These are phyloP conservation scores for Datisca glomerata DNA, from an alignment of 306 rosid species.

Conservation along the genomic window DNA sequence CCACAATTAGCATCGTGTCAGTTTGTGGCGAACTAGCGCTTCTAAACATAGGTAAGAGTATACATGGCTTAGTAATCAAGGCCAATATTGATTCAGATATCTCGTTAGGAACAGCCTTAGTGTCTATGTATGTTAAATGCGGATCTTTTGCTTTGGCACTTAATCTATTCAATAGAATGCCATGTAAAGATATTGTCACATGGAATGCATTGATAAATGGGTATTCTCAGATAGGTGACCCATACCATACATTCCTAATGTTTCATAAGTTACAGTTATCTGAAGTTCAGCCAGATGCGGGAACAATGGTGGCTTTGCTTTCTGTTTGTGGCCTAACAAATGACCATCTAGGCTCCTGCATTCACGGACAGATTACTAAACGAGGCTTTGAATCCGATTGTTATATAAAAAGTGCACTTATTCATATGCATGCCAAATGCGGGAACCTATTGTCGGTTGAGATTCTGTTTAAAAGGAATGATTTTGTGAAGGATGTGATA, in stretches of 20 bases:
- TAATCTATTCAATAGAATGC: conserved; percentile 32
- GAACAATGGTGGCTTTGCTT: conserved; percentile 42
- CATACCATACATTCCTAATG: conserved; percentile 24
- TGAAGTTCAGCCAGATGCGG: conserved; percentile 40
- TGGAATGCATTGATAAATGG: conserved; percentile 67
- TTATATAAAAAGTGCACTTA: conserved; percentile 39
- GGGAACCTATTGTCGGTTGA: conserved; percentile 40
- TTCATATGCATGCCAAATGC: conserved; percentile 55
- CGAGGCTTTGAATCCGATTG: conserved; percentile 35
- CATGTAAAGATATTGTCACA: conserved; percentile 40
- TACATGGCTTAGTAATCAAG: conserved; percentile 45
- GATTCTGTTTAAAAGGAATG: conserved; percentile 26
- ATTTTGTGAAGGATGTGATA: conserved; percentile 25
- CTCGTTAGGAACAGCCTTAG: conserved; percentile 33
- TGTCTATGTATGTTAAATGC: conserved; percentile 49
- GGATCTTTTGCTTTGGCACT: conserved; percentile 24
- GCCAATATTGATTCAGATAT: conserved; percentile 29
- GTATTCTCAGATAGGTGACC: conserved; percentile 34
- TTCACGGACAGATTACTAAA: conserved; percentile 42
- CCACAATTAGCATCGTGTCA: conserved; percentile 27
- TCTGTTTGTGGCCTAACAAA: conserved; percentile 25
- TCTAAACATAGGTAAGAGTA: conserved; percentile 35
- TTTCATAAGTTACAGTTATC: conserved; percentile 27
- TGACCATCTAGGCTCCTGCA: conserved; percentile 29
- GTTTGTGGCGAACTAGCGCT: conserved; percentile 39